phyloP scores from a whole-genome alignment of 352 stramenopile genomes.

The Pythium rishiriense region DNA sequence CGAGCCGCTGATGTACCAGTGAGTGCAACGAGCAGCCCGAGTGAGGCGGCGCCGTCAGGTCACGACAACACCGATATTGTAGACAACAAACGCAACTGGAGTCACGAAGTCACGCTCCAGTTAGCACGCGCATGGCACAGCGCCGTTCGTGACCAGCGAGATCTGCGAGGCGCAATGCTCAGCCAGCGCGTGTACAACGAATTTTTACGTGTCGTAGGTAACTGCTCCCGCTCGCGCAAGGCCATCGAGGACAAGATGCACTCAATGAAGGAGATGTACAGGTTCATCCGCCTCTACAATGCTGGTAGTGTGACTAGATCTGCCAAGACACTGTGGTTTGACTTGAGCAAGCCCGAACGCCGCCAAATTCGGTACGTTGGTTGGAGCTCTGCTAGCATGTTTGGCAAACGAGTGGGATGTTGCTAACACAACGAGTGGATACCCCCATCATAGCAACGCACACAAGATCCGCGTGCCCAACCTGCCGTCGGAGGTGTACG shows the following conservation, averaged over 20 bases:
- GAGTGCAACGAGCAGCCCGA: not conserved
- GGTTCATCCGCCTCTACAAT: slow-evolving; percentile 58
- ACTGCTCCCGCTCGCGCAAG: slow-evolving; percentile 55
- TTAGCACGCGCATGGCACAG: slow-evolving; percentile 53
- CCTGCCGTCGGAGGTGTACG: slow-evolving; percentile 52
- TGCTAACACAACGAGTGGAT: not conserved
- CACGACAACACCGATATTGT: slow-evolving; percentile 18
- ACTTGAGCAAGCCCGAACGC: slow-evolving; percentile 52
- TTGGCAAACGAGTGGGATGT: not conserved
- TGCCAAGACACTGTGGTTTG: slow-evolving; percentile 46
- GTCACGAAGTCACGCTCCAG: slow-evolving; percentile 60
- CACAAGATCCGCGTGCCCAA: slow-evolving; percentile 55
- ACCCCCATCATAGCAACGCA: slow-evolving; percentile 8
- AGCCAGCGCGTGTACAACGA: slow-evolving; percentile 56
- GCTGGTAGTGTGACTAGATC: slow-evolving; percentile 29
- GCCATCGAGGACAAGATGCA: slow-evolving; percentile 77
- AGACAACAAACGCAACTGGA: slow-evolving; percentile 60
- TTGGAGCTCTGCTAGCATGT: not conserved
- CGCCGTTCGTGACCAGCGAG: slow-evolving; percentile 31
- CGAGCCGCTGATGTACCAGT: not conserved
- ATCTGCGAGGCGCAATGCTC: slow-evolving; percentile 41
- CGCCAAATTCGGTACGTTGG: slow-evolving; percentile 42
- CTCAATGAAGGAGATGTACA: slow-evolving; percentile 77
- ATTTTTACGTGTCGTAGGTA: slow-evolving; percentile 46
- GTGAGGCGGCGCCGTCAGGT: not conserved